phyloP scores from a whole-genome alignment of 2,329 filamentous ascomycete genomes.

The Aspergillus glaucus region DNA sequence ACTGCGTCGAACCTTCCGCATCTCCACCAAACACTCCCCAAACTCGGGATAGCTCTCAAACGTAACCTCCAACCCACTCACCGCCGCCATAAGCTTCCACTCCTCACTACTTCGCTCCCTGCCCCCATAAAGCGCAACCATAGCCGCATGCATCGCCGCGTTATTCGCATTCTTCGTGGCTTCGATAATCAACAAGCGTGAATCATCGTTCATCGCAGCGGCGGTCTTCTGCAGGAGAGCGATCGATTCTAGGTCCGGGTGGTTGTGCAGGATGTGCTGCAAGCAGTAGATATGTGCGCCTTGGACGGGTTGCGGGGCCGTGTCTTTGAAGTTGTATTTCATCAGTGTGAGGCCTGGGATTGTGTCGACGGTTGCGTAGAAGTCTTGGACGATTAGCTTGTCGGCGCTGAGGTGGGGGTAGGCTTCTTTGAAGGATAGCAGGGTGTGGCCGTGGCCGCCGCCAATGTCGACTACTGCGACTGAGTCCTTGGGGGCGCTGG shows the following conservation, averaged over 20 bases:
- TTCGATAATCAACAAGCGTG: conserved; percentile 31
- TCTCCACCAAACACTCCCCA: conserved; percentile 32
- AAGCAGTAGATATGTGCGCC: conserved; percentile 30
- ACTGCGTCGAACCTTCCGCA: conserved; percentile 14
- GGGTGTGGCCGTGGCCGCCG: conserved; percentile 31
- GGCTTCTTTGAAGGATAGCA: conserved; percentile 30
- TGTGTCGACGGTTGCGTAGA: conserved; percentile 24
- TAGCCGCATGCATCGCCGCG: conserved; percentile 30
- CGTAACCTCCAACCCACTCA: conserved; percentile 27
- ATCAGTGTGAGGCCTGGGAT: conserved; percentile 23
- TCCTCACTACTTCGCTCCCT: conserved; percentile 28
- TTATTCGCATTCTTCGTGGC: conserved; percentile 31
- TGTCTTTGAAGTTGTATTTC: conserved; percentile 32
- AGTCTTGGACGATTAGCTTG: conserved; percentile 32
- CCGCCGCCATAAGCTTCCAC: conserved; percentile 28
- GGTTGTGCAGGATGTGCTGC: conserved; percentile 33
- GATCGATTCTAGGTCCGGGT: conserved; percentile 31
- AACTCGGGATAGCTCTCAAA: conserved; percentile 29
- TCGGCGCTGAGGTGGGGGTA: conserved; percentile 22
- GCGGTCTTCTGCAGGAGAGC: conserved; percentile 31
- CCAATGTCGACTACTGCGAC: conserved; percentile 33
- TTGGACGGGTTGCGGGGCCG: conserved; percentile 24
- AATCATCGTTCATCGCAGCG: conserved; percentile 27
- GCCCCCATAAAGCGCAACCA: conserved; percentile 32
- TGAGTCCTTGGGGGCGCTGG: conserved; percentile 5